Evolutionary conservation across 2,329 filamentous ascomycete genomes (phyloP), one percentile per base, ranked within the genome.

Genomic region (Ascochyta rabiei): DNA sequence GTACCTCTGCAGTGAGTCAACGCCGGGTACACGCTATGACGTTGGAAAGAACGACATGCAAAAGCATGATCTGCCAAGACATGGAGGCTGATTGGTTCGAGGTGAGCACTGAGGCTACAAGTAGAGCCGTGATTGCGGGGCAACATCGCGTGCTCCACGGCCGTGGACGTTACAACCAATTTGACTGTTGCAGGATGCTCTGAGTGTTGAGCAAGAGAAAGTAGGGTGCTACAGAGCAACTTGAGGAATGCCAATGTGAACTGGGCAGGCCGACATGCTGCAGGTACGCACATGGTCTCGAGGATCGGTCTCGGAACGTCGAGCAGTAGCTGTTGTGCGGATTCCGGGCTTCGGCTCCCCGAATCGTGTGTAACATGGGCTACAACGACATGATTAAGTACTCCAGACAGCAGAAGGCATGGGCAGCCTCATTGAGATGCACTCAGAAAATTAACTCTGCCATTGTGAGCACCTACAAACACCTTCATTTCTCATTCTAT

Each of bases 301-400:
- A 24, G n/a, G 23, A 50, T 54, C 37, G 42, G 55, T 60, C 37
- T 43, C 61, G 62, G 56, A 49, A 47, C 55, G 43, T 46, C 53
- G 59, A 55, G 56, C 50, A n/a, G 34, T 48, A 30, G 16, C 35
- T 41, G 28, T 47, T 40, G 50, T 53, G 53, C 63, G 54, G 57
- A 42, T 43, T 48, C 48, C 64, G 58, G 61, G 43, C 54, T 66
- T 63, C 67, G 67, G 64, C 63, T 66, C 63, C 66, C 62, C 60
- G 47, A 45, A 19, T 12, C 41, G 40, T 48, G 60, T 60, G 59
- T 50, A 57, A 64, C 49, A 35, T 12, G 8, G 16, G 13, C 37
- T 30, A 30, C 19, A 49, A 9, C n/a, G 35, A 31, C 16, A 21
- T n/a, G 15, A 3, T 24, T 38, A 39, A 42, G 19, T 38, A 33